Evolutionary conservation across 495 filamentous ascomycete species (phyloP).

Genomic region (Penicillium canescens): DNA sequence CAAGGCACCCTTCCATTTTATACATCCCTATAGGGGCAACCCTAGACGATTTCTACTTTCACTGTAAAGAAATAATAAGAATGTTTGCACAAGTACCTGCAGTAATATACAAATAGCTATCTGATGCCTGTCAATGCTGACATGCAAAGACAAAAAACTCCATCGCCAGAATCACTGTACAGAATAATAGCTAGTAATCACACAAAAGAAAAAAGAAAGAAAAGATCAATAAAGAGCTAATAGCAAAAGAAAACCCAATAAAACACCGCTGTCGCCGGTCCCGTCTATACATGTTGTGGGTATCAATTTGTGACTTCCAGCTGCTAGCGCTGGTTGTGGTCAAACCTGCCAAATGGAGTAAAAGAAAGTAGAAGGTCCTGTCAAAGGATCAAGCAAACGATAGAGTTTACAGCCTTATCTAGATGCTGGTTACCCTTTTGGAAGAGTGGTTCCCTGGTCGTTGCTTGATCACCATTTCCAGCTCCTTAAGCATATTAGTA

Average conservation of each 20-base stretch:
- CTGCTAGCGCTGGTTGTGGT: constrained; percentile 11
- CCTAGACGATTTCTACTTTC: neutral
- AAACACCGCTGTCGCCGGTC: constrained; percentile 38
- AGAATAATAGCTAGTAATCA: constrained; percentile 7
- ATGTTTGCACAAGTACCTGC: neutral
- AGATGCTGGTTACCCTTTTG: constrained; percentile 52
- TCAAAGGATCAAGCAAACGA: neutral
- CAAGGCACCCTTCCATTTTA: neutral
- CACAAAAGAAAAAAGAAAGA: constrained; percentile 8
- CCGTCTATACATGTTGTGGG: constrained; percentile 41
- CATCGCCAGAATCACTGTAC: neutral
- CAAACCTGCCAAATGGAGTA: constrained; percentile 2
- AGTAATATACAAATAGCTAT: constrained; percentile 13
- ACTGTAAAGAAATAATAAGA: neutral
- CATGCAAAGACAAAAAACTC: neutral
- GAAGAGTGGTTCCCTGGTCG: constrained; percentile 54
- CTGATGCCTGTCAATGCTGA: neutral
- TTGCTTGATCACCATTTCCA: constrained; percentile 85
- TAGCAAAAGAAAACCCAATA: constrained; percentile 11
- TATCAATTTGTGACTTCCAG: constrained; percentile 37
- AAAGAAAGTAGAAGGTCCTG: constrained; percentile 3
- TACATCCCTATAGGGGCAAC: neutral
- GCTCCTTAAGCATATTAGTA: constrained; percentile 84
- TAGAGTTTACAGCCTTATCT: neutral
- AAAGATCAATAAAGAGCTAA: constrained; percentile 6